Evolutionary conservation across 2,329 filamentous ascomycete genomes (phyloP), one percentile per base, ranked within the genome.

Genomic region (Helotiales sp.): DNA sequence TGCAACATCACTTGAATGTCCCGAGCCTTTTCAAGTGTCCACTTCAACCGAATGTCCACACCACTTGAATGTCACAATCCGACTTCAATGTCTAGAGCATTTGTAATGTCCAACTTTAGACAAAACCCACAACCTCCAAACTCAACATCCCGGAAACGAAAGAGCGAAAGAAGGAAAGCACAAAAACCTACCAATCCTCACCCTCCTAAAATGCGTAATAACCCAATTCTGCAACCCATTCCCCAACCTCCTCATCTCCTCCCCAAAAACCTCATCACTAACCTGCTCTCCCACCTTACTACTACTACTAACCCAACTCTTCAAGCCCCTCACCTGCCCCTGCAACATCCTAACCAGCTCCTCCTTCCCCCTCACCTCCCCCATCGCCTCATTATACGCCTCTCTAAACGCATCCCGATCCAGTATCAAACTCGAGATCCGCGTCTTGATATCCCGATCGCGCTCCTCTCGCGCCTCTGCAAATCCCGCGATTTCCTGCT

Each of bases 171-270:
- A 10, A 17, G 17, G 40, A 24, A 50, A 57, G 22, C 60, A 61
- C 43, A 52, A 37, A 37, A 65, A 71, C 72, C 32, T 76, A 78
- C 78, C 73, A 61, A 90, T 78, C 78, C 85, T 90, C 13, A 85
- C 83, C 69, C 85, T 86, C 61, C 90, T 83, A 71, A 91, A 93
- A 75, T 91, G 86, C 28, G 86, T 85, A 72, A 93, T 88, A 3
- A 90, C 86, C 90, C 90, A 93, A 73, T 93, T 92, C 79, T 92
- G 89, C 72, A 92, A 78, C 26, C 89, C 86, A 73, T 92, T 90
- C 22, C 86, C 86, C 55, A 93, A 77, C 65, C 85, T 82, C 59
- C 84, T 82, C 81, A 91, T 86, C 10, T 83, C 82, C 60, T 90
- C 86, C 1, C 82, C 85, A 75, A 93, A 86, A 11, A 88, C 86